Evolutionary conservation across 1,284 basidiomycete species (phyloP).

Genomic region (Boletus hoseneyae): DNA sequence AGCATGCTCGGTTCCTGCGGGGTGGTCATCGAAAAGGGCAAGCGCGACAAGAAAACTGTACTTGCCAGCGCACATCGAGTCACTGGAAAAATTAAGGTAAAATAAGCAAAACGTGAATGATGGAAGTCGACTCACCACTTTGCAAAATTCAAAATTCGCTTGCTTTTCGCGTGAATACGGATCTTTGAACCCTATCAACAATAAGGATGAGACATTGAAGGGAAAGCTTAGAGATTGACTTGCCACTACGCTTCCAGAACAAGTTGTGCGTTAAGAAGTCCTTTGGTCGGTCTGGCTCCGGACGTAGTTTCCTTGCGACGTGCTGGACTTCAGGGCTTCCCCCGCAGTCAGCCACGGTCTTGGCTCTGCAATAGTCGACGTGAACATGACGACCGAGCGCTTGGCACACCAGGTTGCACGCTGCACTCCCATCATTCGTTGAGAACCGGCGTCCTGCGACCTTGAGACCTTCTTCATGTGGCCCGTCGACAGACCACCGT

Average conservation of each 20-base stretch:
- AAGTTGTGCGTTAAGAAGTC: slow-evolving; percentile 54
- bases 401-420: slow-evolving; percentile 52
- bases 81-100: not conserved
- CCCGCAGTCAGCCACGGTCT: slow-evolving; percentile 33
- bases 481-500: slow-evolving; percentile 51
- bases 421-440: slow-evolving; percentile 53
- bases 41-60: not conserved
- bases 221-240: slow-evolving; percentile 24
- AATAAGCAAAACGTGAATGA: not conserved
- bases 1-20: slow-evolving; percentile 39
- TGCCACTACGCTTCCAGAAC: slow-evolving; percentile 53
- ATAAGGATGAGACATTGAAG: not conserved
- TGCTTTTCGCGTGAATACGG: slow-evolving; percentile 56
- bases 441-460: slow-evolving; percentile 52
- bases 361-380: slow-evolving; percentile 51
- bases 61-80: slow-evolving; percentile 50
- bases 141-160: slow-evolving; percentile 42
- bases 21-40: too few relatives aligned
- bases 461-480: slow-evolving; percentile 43
- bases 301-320: slow-evolving; percentile 37
- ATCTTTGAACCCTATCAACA: slow-evolving; percentile 35
- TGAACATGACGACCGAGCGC: slow-evolving; percentile 43
- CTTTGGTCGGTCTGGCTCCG: slow-evolving; percentile 44
- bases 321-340: slow-evolving; percentile 45
- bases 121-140: slow-evolving; percentile 45